phyloP scores from a whole-genome alignment of 148 eudicot species.

The Camellia sinensis region DNA sequence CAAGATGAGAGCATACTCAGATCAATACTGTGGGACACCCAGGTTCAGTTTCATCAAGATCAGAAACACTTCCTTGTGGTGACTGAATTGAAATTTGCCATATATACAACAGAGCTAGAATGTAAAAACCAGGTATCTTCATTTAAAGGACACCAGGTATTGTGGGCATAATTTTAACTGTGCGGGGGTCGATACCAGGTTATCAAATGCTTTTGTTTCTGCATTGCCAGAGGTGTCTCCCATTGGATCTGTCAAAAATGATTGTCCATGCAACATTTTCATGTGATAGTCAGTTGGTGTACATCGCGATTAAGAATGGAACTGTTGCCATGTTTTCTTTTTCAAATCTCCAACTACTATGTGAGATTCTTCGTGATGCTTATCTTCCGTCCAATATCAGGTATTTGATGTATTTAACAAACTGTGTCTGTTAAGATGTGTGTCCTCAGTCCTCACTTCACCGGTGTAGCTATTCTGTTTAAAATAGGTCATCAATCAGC shows the following conservation, averaged over 20 bases:
- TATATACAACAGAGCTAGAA: conserved; percentile 44
- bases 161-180: no score
- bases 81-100: conserved; percentile 43
- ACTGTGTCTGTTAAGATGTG: no score
- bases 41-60: not conserved
- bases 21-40: not conserved
- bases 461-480: no score
- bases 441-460: no score
- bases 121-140: conserved; percentile 42
- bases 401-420: no score
- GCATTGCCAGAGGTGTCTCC: conserved; percentile 30
- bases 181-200: no score
- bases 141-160: no score
- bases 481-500: no score
- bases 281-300: conserved; percentile 48
- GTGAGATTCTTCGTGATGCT: conserved; percentile 34
- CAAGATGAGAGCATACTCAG: not conserved
- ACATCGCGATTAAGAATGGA: conserved; percentile 44
- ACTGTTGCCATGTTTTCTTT: conserved; percentile 43
- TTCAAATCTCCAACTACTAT: conserved; percentile 30
- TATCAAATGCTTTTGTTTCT: conserved; percentile 25
- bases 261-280: conserved; percentile 51
- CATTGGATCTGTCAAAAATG: conserved; percentile 24
- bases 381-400: conserved; percentile 32
- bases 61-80: not conserved